These are phyloP conservation scores for Isatis lusitanica DNA, from an alignment of 441 rosid species.

Conservation along the genomic window DNA sequence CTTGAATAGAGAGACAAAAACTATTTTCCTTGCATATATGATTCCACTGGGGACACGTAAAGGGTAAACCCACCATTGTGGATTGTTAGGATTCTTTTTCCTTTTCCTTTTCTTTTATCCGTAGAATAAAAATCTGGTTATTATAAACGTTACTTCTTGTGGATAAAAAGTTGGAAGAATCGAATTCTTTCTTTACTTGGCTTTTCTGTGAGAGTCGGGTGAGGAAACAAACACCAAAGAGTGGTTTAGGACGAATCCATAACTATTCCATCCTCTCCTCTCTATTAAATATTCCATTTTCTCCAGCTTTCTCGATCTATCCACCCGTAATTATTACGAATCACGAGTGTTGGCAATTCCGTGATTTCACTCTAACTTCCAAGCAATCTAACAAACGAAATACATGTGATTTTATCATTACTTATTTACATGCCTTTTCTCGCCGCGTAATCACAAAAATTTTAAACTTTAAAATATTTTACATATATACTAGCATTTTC, in stretches of 20 bases:
- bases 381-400: constrained; percentile 15
- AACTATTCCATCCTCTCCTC: neutral
- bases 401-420: constrained; percentile 31
- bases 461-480: neutral
- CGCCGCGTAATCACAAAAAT: neutral
- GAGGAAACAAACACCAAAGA: constrained; percentile 15
- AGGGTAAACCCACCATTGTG: constrained; percentile 28
- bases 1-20: neutral
- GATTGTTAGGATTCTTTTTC: neutral
- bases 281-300: constrained; percentile 20
- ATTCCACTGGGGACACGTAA: constrained; percentile 22
- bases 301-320: constrained; percentile 17
- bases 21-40: neutral
- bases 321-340: constrained; percentile 13
- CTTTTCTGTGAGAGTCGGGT: constrained; percentile 33
- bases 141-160: constrained; percentile 22
- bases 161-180: constrained; percentile 29
- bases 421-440: constrained; percentile 4
- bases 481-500: neutral
- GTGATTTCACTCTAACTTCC: constrained; percentile 20
- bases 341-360: constrained; percentile 18
- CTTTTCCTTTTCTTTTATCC: neutral
- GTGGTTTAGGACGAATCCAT: constrained; percentile 27
- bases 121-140: neutral
- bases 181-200: constrained; percentile 29